Evolutionary conservation across 192 early-diverging fungal species (phyloP).

Genomic region (Rhizophagus clarus): DNA sequence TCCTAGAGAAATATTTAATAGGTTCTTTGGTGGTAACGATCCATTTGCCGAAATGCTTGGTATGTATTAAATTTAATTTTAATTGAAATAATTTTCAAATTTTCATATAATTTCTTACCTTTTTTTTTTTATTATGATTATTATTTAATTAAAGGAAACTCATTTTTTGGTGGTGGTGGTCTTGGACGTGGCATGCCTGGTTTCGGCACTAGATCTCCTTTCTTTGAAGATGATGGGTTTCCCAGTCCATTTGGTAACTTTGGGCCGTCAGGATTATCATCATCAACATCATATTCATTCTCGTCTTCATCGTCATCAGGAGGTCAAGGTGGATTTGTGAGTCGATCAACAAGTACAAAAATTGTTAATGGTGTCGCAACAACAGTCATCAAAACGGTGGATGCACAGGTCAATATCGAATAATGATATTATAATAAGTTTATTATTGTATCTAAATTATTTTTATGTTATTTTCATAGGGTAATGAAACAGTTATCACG

Average conservation of each 20-base stretch:
- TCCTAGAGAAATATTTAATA: conserved; percentile 40
- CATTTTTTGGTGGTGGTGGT: background rate
- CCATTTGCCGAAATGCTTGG: conserved; percentile 35
- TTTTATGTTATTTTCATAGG: too few species aligned
- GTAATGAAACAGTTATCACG: too few species aligned
- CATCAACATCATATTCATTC: conserved; percentile 10
- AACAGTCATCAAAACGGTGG: conserved; percentile 2
- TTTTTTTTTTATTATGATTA: too few species aligned
- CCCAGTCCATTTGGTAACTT: background rate
- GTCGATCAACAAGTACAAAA: background rate
- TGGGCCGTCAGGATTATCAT: background rate
- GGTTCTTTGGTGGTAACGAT: conserved; percentile 34
- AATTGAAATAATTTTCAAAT: background rate
- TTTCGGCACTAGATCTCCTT: background rate
- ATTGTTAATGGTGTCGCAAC: conserved; percentile 27
- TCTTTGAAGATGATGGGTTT: background rate
- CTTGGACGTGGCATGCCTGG: background rate
- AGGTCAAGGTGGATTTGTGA: background rate
- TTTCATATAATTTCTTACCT: background rate
- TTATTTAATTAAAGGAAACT: background rate
- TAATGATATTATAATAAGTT: too few species aligned
- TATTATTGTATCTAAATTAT: too few species aligned
- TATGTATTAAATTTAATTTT: conserved; percentile 5
- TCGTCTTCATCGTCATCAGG: background rate
- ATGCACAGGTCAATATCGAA: conserved; percentile 11